phyloP scores from a whole-genome alignment of 2,329 filamentous ascomycete species.

The Zymoseptoria crescenta region DNA sequence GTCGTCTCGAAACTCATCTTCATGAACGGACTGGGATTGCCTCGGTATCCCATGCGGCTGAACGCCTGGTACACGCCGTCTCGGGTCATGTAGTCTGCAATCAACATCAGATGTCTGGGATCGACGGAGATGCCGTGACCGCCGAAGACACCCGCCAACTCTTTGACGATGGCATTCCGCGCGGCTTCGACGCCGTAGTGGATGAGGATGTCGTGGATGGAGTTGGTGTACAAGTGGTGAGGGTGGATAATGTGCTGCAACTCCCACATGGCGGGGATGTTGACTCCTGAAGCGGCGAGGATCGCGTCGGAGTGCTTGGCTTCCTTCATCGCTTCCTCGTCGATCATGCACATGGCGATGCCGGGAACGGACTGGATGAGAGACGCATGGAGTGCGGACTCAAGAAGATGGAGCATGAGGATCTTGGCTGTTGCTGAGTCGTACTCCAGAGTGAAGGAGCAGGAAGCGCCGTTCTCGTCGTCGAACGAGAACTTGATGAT shows the following conservation, averaged over 20 bases:
- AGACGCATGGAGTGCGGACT: slow-evolving; percentile 67
- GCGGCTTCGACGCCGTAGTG: slow-evolving; percentile 92
- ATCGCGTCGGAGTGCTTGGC: slow-evolving; percentile 34
- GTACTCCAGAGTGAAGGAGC: slow-evolving; percentile 76
- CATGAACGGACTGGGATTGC: slow-evolving; percentile 83
- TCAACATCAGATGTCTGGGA: slow-evolving; percentile 84
- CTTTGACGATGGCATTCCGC: slow-evolving; percentile 75
- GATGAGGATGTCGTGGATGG: slow-evolving; percentile 74
- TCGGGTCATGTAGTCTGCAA: slow-evolving; percentile 97
- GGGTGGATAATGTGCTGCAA: slow-evolving; percentile 81
- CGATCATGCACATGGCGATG: slow-evolving; percentile 63
- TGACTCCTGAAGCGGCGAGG: slow-evolving; percentile 76
- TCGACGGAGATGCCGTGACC: slow-evolving; percentile 91
- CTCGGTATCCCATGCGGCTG: slow-evolving; percentile 78
- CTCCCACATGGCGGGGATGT: slow-evolving; percentile 82
- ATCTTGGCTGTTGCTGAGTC: slow-evolving; percentile 75
- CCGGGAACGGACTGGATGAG: slow-evolving; percentile 81
- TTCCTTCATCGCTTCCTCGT: slow-evolving; percentile 51
- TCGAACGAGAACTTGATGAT: slow-evolving; percentile 76
- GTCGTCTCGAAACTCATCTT: slow-evolving; percentile 99
- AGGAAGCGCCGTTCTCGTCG: slow-evolving; percentile 63
- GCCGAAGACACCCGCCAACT: slow-evolving; percentile 77
- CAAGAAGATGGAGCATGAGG: slow-evolving; percentile 84
- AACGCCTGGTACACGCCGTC: slow-evolving; percentile 84
- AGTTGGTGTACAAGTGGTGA: slow-evolving; percentile 82